A percentile compares a stretch with the other conserved stretches of the same genome.
Evolutionary conservation across 2,329 filamentous ascomycete species (phyloP).

Genomic region (Macrophomina tecta): DNA sequence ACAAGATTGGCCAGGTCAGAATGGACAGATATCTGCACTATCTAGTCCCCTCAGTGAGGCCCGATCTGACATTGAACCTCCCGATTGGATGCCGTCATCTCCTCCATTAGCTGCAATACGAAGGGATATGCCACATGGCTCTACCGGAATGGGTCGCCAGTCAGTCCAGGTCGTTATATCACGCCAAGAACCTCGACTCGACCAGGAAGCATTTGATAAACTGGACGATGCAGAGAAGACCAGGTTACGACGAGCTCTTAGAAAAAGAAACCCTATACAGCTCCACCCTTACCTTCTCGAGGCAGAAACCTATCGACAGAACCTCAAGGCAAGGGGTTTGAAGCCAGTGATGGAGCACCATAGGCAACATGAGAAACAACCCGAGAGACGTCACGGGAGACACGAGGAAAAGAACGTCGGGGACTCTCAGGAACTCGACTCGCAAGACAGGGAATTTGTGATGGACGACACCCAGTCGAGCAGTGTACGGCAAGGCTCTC

Average conservation of each 20-base stretch:
- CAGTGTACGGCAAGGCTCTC: conserved; percentile 20
- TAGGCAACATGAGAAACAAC: not conserved
- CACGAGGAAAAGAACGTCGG: conserved; percentile 8
- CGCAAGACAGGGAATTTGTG: conserved; percentile 27
- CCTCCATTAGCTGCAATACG: not conserved
- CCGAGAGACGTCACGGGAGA: not conserved
- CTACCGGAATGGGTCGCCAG: not conserved
- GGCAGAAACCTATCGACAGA: conserved; percentile 50
- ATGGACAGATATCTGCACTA: not conserved
- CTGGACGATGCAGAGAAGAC: conserved; percentile 7
- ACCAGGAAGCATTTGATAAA: not conserved
- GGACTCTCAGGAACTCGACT: not conserved
- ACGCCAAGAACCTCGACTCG: not conserved
- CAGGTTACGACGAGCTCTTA: conserved; percentile 40
- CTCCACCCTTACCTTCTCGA: conserved; percentile 56
- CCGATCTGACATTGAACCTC: conserved; percentile 10
- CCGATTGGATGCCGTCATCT: conserved; percentile 7
- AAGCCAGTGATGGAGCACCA: conserved; percentile 44
- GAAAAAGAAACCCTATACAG: conserved; percentile 55
- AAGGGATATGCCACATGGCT: not conserved
- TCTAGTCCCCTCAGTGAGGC: conserved; percentile 24
- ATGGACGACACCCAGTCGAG: conserved; percentile 22
- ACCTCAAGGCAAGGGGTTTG: conserved; percentile 51
- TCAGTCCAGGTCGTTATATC: conserved; percentile 8
- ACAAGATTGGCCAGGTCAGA: conserved; percentile 3